Conservation (phyloP, 805 yeast genomes). For the Schizosaccharomyces pombe region ASM294v3 CU329670.1:2625501-2626000, state of each 20-base stretch:
- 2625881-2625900: too few relatives aligned
- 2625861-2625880: too few relatives aligned
- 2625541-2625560: slow-evolving; percentile 22
- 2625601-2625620: slow-evolving; percentile 54
- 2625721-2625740: slow-evolving; percentile 12
- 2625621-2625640: slow-evolving; percentile 67
- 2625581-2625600: slow-evolving; percentile 35
- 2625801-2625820: too few relatives aligned
- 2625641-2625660: slow-evolving; percentile 46
- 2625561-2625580: slow-evolving; percentile 82
- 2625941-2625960: too few relatives aligned
- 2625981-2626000: too few relatives aligned
- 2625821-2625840: too few relatives aligned
- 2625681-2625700: slow-evolving; percentile 61
- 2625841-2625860: too few relatives aligned
- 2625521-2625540: slow-evolving; percentile 75
- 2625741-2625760: slow-evolving; percentile 10
- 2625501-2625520: slow-evolving; percentile 45
- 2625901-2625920: too few relatives aligned
- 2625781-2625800: too few relatives aligned
- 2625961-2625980: too few relatives aligned
- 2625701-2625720: slow-evolving; percentile 33
- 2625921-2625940: too few relatives aligned
- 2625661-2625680: slow-evolving; percentile 46
- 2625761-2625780: too few relatives aligned